phyloP scores from a whole-genome alignment of 1,284 basidiomycete species.

The Moesziomyces sp. region DNA sequence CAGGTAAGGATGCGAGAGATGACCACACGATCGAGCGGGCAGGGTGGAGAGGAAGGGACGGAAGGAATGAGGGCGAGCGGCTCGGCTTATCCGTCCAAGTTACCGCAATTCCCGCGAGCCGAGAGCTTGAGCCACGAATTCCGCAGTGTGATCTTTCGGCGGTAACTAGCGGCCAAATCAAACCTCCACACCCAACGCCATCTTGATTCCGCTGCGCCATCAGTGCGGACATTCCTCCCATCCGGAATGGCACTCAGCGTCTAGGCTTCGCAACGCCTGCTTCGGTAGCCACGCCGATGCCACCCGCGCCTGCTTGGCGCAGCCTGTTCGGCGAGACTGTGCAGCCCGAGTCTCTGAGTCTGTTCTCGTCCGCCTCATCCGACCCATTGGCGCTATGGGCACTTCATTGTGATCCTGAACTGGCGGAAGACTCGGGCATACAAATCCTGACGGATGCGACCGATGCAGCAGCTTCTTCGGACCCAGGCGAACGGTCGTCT shows the following conservation, averaged over 20 bases:
- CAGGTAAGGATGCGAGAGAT: not conserved
- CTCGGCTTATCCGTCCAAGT: not conserved
- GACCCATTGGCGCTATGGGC: constrained; percentile 76
- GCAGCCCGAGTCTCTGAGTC: constrained; percentile 77
- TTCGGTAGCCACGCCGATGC: not conserved
- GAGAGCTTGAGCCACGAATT: not conserved
- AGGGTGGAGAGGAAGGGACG: not conserved
- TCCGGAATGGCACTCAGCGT: not conserved
- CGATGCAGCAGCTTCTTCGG: constrained; percentile 69
- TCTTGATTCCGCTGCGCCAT: not conserved
- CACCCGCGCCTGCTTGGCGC: not conserved
- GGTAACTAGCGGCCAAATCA: not conserved
- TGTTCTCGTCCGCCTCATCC: constrained; percentile 81
- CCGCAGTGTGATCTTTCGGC: too few species aligned
- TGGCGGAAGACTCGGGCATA: constrained; percentile 76
- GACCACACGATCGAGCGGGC: too few species aligned
- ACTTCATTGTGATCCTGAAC: constrained; percentile 71
- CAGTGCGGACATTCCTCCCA: not conserved
- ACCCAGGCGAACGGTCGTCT: not conserved
- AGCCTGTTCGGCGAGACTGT: constrained; percentile 71
- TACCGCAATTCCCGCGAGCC: not conserved
- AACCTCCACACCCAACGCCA: not conserved
- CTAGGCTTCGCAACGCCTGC: not conserved
- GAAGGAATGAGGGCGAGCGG: not conserved
- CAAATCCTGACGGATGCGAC: constrained; percentile 75